Base-by-base conservation (phyloP, 1,139 yeast genomes). In the Hyphopichia buzzinii region DNA sequence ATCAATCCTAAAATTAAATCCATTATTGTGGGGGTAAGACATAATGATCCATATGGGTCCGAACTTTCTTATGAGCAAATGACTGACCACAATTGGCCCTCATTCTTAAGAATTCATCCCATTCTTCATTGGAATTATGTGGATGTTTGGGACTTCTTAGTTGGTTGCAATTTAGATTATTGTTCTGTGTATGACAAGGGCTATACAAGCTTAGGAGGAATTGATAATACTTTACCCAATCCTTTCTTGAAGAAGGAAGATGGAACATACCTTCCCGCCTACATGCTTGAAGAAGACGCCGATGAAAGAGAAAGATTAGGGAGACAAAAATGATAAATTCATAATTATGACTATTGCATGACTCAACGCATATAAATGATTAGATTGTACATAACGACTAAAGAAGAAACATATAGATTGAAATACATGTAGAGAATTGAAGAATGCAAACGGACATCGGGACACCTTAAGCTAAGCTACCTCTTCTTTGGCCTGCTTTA, bases 41-140 rank as follows among this genome's bases (percentile, higher is more conserved):
- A 84, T 40, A 74, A 84, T 3, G 96, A 88, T 52, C 96, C 96
- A 0, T 84, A 74, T 52, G 89, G 94, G 0, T 59, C 62, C 1
- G 46, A 62, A 11, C 64, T 88, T 26, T 44, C 64, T 12, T 70
- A 70, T 37, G 74, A 82, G 40, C 89, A 85, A 49, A 55, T 51
- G 28, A 88, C 96, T 0, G 96, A 88, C 53, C 83, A 79, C 43
- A 79, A 87, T 36, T 88, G 96, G 96, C 96, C 96, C n/a, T 63
- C 67, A 26, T 88, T 88, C 54, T 59, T 81, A 44, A 63, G 96
- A 31, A 69, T 87, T 8, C 92, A 87, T 50, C 96, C 96, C 0
- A 82, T 88, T 10, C 67, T 88, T 34, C 84, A 84, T 37, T 88
- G 96, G 96, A 74, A 74, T 30, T 86, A 84, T 48, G 74, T 72